Evolutionary conservation across 768 basidiomycete genomes (phyloP).

Genomic region (Lactarius sanguifluus): DNA sequence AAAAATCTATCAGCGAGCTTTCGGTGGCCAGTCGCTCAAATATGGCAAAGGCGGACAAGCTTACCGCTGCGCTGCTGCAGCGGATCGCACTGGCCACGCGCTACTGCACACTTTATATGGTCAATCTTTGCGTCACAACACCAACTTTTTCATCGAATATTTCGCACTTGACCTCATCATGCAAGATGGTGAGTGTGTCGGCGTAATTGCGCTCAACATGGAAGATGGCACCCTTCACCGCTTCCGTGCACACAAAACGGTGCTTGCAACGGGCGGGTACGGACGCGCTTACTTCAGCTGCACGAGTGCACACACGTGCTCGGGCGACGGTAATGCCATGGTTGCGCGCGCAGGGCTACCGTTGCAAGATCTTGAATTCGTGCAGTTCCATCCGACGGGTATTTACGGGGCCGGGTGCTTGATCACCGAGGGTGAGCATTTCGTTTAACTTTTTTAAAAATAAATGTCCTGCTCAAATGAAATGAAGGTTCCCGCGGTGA

Average conservation of each 20-base stretch:
- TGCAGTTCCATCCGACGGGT: constrained; percentile 99
- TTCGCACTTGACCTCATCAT: constrained; percentile 99
- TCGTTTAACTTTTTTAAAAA: neutral
- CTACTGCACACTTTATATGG: constrained; percentile 98
- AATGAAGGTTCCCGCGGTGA: constrained; percentile 91
- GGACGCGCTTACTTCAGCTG: constrained; percentile 98
- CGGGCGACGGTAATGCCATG: constrained; percentile 99
- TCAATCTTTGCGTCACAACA: constrained; percentile 97
- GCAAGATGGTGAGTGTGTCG: constrained; percentile 98
- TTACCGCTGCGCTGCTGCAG: constrained; percentile 97
- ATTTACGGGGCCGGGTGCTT: constrained; percentile 99
- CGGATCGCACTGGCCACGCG: constrained; percentile 98
- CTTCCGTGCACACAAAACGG: constrained; percentile 98
- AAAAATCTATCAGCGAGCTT: constrained; percentile 99
- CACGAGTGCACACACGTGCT: constrained; percentile 98
- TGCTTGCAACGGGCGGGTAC: constrained; percentile 97
- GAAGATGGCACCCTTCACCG: constrained; percentile 99
- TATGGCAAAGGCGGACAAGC: constrained; percentile 99
- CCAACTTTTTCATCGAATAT: constrained; percentile 99
- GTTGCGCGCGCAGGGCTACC: constrained; percentile 95
- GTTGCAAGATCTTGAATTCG: constrained; percentile 95
- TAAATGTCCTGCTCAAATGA: constrained; percentile 12
- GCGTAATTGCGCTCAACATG: constrained; percentile 99
- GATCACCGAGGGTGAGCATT: constrained; percentile 85
- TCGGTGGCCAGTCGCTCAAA: constrained; percentile 96